Base-by-base conservation (phyloP, 345 rosid species). In the Jatropha curcas region DNA sequence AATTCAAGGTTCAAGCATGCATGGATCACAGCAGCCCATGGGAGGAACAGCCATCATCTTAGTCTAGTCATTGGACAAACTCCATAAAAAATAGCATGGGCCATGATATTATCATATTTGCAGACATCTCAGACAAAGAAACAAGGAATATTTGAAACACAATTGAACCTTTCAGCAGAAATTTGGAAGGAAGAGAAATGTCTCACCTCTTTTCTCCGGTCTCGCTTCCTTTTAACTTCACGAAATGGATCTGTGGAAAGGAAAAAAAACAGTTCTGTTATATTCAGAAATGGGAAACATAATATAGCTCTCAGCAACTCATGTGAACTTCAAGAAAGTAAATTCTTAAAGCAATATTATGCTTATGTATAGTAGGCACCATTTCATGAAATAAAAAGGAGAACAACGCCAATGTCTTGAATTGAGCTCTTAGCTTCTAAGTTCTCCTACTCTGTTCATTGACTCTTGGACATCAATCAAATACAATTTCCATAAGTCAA, bases 181-280 rank as follows among this genome's bases (percentile, higher is more conserved):
- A 41, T 10, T 4, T n/a, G 28, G 22, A 37, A 22, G 33, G 39
- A 27, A 52, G 24, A 33, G 1, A 66, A 7, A 13, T 30, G 13
- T 14, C 27, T 66, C 83, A 92, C 98, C 90, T 92, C 97, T 82
- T 92, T 94, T 68, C 75, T 90, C 81, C 80, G 84, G 72, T 89
- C 97, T 13, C 96, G 94, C 75, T 84, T 94, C 53, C 93, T 88
- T 79, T 82, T 94, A 60, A 94, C 98, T 86, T 89, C 97, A 65
- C 78, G 94, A 79, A 94, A 94, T 63, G 97, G 72, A 84, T 86
- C 98, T 94, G 93, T 71, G 64, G 66, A 82, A 68, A 73, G 66
- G 81, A 68, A 73, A 67, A 80, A 48, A 76, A 35, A 73, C 19
- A 61, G 52, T 63, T n/a, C 48, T 31, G 53, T 81, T 69, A 82